Percentiles rank a stretch among this genome's conserved stretches.
Evolutionary conservation across 1,284 basidiomycete species (phyloP).

Genomic region (Wolfiporia cocos): DNA sequence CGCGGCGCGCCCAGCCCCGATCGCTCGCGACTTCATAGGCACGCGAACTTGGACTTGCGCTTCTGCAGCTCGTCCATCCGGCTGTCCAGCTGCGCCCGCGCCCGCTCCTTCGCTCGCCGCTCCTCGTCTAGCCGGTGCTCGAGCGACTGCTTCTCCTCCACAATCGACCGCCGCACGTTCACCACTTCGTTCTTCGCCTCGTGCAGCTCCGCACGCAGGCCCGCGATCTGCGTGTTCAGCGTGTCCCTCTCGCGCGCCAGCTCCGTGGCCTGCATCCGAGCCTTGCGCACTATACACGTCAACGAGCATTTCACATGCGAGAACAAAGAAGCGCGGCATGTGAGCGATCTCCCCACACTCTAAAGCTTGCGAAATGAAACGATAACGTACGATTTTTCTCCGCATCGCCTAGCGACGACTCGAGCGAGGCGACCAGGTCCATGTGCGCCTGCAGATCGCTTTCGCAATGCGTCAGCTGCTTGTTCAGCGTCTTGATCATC

Average conservation of each 20-base stretch:
- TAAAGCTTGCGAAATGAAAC: constrained; percentile 11
- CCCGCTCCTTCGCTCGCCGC: constrained; percentile 75
- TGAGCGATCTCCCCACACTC: constrained; percentile 14
- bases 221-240: constrained; percentile 56
- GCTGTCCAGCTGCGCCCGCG: constrained; percentile 74
- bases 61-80: constrained; percentile 79
- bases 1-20: not conserved
- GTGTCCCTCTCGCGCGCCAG: constrained; percentile 79
- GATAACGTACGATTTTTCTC: constrained; percentile 71
- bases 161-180: constrained; percentile 69
- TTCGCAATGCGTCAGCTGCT: constrained; percentile 88
- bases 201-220: constrained; percentile 62
- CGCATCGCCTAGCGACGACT: constrained; percentile 80
- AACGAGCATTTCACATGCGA: too few relatives aligned
- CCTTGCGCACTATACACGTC: constrained; percentile 82
- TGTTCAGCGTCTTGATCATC: constrained; percentile 90
- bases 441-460: constrained; percentile 88
- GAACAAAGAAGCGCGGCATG: constrained; percentile 4
- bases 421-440: constrained; percentile 80
- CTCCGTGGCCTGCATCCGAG: constrained; percentile 85
- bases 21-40: constrained; percentile 53
- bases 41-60: constrained; percentile 83
- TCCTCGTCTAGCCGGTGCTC: constrained; percentile 80
- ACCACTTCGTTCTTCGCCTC: constrained; percentile 76
- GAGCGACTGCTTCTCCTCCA: constrained; percentile 80